Evolutionary conservation across 2,329 filamentous ascomycete genomes (phyloP), one percentile per base, ranked within the genome.

Genomic region (Exophiala oligosperma): DNA sequence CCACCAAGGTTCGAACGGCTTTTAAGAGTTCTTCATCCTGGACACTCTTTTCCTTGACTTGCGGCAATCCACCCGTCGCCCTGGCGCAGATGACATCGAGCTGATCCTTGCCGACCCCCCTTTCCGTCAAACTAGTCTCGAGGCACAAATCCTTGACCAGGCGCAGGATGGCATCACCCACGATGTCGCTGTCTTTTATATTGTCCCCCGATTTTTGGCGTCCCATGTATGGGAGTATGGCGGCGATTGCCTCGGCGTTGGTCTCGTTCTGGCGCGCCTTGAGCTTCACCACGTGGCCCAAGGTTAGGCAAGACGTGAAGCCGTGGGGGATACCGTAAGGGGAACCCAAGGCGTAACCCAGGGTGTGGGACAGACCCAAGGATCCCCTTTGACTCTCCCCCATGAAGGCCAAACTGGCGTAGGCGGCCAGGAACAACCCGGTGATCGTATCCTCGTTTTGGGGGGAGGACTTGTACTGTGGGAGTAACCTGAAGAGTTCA

Each of bases 251-350:
- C 26, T 61, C 64, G 1, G 70, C 72, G 9, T 80, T 80, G 37
- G 77, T 76, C 2, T 70, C 71, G 0, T 70, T 67, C 4, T 77
- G 76, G 9, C 71, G 61, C 0, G 80, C 78, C 62, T 83, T 83
- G 21, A 84, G 69, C 67, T 79, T 80, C 3, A 83, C 76, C 0
- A 84, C 81, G 54, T 80, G 78, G 0, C 79, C 79, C 0, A 84
- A 72, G 0, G 81, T 83, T 48, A 84, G 65, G 64, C 81, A 83
- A 1, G 75, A 79, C 0, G 81, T 84, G 47, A 82, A 77, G 0
- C 81, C 81, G 61, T 84, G 81, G 0, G 82, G 82, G 40, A 85
- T 84, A 0, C 72, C 67, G 61, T 84, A 84, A 0, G 82, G 81
- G 2, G 73, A 76, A 0, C 82, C 82, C 2, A 85, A 69, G 0